A percentile compares a stretch with the other conserved stretches of the same genome.
Conservation (phyloP, 805 yeast genomes). For the Schwanniomyces occidentalis region DNA sequence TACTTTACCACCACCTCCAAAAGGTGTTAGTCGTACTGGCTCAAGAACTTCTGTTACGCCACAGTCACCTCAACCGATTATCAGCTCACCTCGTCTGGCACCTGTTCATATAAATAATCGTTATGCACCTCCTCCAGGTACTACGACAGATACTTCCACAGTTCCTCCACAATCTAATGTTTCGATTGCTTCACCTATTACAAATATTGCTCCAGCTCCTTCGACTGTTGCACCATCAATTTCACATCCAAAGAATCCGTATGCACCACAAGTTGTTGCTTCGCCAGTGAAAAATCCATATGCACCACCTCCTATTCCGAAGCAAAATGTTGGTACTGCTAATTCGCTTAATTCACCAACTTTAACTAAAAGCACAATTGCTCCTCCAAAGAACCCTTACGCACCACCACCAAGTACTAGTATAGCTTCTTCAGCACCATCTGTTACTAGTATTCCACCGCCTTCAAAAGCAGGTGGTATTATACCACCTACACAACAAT, state of each 20-base stretch:
- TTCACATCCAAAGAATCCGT: conserved; percentile 35
- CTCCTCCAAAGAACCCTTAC: conserved; percentile 21
- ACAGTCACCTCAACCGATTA: conserved; percentile 3
- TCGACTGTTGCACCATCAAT: conserved; percentile 13
- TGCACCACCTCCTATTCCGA: conserved; percentile 18
- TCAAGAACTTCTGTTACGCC: conserved; percentile 20
- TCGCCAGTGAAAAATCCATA: conserved; percentile 24
- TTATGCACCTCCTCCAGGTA: conserved; percentile 31
- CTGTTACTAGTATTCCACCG: conserved; percentile 12
- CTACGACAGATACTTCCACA: conserved; percentile 10
- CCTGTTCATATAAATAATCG: conserved; percentile 26
- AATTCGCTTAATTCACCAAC: too few relatives aligned
- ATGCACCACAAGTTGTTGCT: conserved; percentile 22
- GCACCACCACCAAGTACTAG: conserved; percentile 19
- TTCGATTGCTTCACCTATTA: conserved; percentile 29
- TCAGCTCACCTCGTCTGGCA: conserved; percentile 18
- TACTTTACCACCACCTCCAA: conserved; percentile 30
- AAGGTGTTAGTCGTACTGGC: conserved; percentile 24
- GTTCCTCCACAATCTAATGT: conserved; percentile 12
- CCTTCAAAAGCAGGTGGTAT: conserved; percentile 19
- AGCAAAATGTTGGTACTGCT: too few relatives aligned
- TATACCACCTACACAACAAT: conserved; percentile 20
- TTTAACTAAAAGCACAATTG: background rate
- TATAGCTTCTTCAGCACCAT: conserved; percentile 12
- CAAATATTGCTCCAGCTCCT: conserved; percentile 3